Base-by-base conservation (phyloP, 164 flowering plant genomes). In the Piper betle region DNA sequence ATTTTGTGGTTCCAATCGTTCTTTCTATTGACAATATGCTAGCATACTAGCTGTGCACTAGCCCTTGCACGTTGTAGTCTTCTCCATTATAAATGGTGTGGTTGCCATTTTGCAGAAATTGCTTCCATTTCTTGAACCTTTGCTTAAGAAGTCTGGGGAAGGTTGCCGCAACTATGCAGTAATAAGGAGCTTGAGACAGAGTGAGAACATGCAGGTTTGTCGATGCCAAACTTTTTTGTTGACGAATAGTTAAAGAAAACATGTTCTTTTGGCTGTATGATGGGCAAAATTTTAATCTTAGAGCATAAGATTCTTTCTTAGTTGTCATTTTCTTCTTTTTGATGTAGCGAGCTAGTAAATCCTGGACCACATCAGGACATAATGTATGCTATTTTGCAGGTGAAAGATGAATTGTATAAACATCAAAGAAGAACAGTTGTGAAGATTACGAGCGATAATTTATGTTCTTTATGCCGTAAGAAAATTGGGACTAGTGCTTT, bases 71-170 rank as follows among this genome's bases (percentile, higher is more conserved):
- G 10, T 6, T 53, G 15, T 53, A 2, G n/a, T 53, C 33, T 20
- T 53, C 15, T 53, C 19, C 56, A 53, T 15, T 6, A 53, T 16
- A 57, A 25, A n/a, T 55, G 25, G 39, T 42, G 19, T 43, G 53
- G 15, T 38, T 18, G 16, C 18, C 38, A 19, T 43, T 41, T 19
- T 13, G 53, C 90, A 94, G 99, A 88, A 88, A 64, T 75, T 94
- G 86, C 84, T 91, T 78, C 84, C 96, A 43, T 94, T 94, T 79
- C 89, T 94, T 69, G 96, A 83, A 63, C 97, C 97, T n/a, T 93
- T 94, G 64, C 59, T 94, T 66, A 80, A 78, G 61, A 94, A 85
- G 75, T 84, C 97, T 60, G 82, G 99, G 74, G 97, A 90, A 77
- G 92, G 85, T 12, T 75, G 74, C 58, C 74, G 97, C 56, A 94